Conservation (phyloP, 2,329 filamentous ascomycete species). For the Hortaea werneckii region DNA sequence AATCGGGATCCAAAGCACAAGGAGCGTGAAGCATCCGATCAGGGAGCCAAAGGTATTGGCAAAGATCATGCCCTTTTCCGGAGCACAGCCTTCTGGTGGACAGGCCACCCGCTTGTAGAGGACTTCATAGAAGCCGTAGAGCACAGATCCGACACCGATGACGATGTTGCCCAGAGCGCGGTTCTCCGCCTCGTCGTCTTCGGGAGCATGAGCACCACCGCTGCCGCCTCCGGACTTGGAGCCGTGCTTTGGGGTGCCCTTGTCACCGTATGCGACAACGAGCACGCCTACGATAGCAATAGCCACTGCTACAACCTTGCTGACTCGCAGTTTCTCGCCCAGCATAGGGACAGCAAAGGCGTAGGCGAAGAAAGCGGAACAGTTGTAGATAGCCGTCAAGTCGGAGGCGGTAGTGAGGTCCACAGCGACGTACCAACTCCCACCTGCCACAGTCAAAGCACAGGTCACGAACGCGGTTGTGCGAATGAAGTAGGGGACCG, state of each 20-base stretch:
- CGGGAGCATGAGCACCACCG: conserved; percentile 35
- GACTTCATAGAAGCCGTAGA: conserved; percentile 96
- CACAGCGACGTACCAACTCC: conserved; percentile 93
- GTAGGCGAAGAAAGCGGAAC: conserved; percentile 96
- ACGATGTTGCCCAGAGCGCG: conserved; percentile 78
- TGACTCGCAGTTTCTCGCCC: conserved; percentile 69
- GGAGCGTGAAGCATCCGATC: conserved; percentile 77
- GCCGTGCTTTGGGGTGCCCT: conserved; percentile 40
- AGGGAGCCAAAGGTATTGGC: conserved; percentile 84
- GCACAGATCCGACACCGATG: conserved; percentile 79
- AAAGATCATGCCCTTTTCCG: conserved; percentile 88
- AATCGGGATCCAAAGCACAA: conserved; percentile 84
- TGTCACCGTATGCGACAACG: conserved; percentile 88
- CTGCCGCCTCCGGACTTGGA: conserved; percentile 45
- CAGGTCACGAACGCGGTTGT: conserved; percentile 76
- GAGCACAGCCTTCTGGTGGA: conserved; percentile 75
- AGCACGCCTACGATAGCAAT: conserved; percentile 85
- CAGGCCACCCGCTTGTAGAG: conserved; percentile 90
- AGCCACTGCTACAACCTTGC: conserved; percentile 77
- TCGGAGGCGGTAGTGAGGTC: conserved; percentile 87
- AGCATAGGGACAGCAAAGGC: conserved; percentile 88
- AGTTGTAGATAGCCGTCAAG: conserved; percentile 97
- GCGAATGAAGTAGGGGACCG: conserved; percentile 63
- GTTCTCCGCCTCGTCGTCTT: conserved; percentile 48
- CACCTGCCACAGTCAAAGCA: conserved; percentile 78